Conservation (phyloP, 2,329 filamentous ascomycete genomes). For the Sarocladium kiliense region DNA sequence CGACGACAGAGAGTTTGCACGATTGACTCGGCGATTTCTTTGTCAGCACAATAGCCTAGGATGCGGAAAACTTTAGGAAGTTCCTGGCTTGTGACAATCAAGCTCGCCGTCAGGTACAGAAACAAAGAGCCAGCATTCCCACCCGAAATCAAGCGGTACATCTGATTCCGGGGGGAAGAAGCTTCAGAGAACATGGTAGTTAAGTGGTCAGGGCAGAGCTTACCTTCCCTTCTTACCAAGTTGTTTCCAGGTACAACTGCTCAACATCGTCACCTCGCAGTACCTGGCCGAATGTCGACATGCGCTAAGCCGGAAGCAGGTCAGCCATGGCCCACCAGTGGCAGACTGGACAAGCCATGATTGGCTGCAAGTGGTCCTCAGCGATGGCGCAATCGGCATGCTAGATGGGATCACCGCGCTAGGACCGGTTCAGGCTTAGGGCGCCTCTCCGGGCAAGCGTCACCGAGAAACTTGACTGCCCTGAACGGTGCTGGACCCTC, state of each 20-base stretch:
- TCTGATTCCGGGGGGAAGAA: neutral
- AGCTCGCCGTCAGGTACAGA: too few species aligned
- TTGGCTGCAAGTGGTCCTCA: neutral
- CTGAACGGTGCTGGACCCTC: neutral
- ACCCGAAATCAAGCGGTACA: neutral
- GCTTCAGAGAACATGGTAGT: neutral
- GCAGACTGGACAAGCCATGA: neutral
- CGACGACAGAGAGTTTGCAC: neutral
- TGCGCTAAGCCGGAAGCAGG: neutral
- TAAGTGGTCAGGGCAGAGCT: too few species aligned
- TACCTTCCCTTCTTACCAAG: too few species aligned
- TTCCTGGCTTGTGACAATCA: too few species aligned
- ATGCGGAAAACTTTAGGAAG: too few species aligned
- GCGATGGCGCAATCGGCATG: constrained; percentile 5
- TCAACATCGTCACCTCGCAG: neutral
- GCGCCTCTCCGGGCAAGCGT: neutral
- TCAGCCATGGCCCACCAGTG: neutral
- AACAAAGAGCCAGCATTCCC: neutral
- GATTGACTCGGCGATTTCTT: neutral
- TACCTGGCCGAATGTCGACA: neutral
- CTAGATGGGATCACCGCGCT: constrained; percentile 6
- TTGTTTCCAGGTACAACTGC: constrained; percentile 1
- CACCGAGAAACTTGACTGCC: neutral
- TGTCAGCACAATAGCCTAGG: too few species aligned
- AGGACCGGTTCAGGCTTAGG: neutral